Base-by-base conservation (phyloP, 1,284 basidiomycete species). In the Tylopilus orsonianus region DNA sequence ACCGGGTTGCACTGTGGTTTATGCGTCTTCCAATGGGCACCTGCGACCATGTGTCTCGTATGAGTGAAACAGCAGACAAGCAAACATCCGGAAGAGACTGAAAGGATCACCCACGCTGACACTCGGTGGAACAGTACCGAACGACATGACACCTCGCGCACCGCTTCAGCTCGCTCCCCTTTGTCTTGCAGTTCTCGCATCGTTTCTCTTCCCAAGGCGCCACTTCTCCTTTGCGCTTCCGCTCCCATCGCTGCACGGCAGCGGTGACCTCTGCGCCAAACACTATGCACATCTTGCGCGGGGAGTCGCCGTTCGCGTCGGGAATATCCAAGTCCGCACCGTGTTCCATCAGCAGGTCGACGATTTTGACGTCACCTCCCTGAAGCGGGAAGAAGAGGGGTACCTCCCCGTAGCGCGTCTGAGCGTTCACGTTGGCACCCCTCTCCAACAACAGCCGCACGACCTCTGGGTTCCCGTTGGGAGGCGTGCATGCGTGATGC, bases 71-170 rank as follows among this genome's bases (percentile, higher is more conserved):
- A 30, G 14, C n/a, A n/a, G n/a, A n/a, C n/a, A n/a, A n/a, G n/a
- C n/a, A n/a, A n/a, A n/a, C n/a, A n/a, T n/a, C n/a, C n/a, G n/a
- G n/a, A n/a, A n/a, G n/a, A n/a, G n/a, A n/a, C n/a, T n/a, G 14
- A 13, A 30, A 33, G 33, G 14, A 41, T 13, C 20, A 67, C 75
- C 9, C 53, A 79, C 80, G 61, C 62, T 83, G 81, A 53, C 81
- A 82, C 20, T 69, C 71, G 2, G 62, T 54, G 6, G 77, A 80
- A 49, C 81, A 83, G 51, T 80, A 82, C 26, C 74, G 64, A 5
- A 67, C 67, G 2, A 73, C 58, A 10, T 66, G 67, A 46, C 79
- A 81, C 33, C 67, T 66, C 8, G 59, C 54, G 49, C 80, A 82
- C 45, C 64, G 65, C 61, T 70, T 77, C 48, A 82, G 55, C 26